These are phyloP conservation scores for Leptoxyphium fumago DNA, from an alignment of 2,329 filamentous ascomycete genomes.

Conservation along the genomic window DNA sequence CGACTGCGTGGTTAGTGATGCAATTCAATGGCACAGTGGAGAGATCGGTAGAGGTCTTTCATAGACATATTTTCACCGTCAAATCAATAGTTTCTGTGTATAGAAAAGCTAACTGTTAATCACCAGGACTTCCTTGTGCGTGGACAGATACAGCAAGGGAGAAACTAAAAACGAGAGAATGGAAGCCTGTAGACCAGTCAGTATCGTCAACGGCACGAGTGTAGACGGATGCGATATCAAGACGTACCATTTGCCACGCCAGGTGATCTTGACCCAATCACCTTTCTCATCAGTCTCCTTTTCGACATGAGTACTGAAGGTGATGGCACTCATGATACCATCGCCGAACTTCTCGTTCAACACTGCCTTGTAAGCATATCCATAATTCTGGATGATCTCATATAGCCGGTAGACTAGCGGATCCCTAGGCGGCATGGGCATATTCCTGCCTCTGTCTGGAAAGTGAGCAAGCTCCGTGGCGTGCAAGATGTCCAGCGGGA, in stretches of 20 bases:
- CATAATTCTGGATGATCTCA: slow-evolving; percentile 94
- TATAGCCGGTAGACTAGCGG: slow-evolving; percentile 81
- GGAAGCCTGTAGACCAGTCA: slow-evolving; percentile 25
- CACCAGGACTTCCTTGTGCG: too few relatives aligned
- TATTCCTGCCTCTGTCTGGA: slow-evolving; percentile 64
- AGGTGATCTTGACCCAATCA: slow-evolving; percentile 71
- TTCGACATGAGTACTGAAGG: slow-evolving; percentile 79
- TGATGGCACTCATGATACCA: slow-evolving; percentile 94
- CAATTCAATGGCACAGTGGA: too few relatives aligned
- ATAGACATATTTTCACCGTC: too few relatives aligned
- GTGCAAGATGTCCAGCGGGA: slow-evolving; percentile 40
- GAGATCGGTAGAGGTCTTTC: too few relatives aligned
- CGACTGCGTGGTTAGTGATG: too few relatives aligned
- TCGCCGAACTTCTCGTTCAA: slow-evolving; percentile 73
- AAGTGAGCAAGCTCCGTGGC: slow-evolving; percentile 52
- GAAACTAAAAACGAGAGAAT: slow-evolving; percentile 31
- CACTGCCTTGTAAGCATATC: slow-evolving; percentile 88
- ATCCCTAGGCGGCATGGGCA: slow-evolving; percentile 73
- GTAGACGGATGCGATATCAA: too few relatives aligned
- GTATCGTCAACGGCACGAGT: not conserved
- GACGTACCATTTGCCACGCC: slow-evolving; percentile 68
- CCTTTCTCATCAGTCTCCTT: slow-evolving; percentile 83
- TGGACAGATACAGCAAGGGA: too few relatives aligned
- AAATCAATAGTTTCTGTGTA: too few relatives aligned
- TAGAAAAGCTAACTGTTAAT: too few relatives aligned